Evolutionary conservation across 176 grass and related monocot species (phyloP), one percentile per base, ranked within the genome.

Genomic region (Carex myosuroides): DNA sequence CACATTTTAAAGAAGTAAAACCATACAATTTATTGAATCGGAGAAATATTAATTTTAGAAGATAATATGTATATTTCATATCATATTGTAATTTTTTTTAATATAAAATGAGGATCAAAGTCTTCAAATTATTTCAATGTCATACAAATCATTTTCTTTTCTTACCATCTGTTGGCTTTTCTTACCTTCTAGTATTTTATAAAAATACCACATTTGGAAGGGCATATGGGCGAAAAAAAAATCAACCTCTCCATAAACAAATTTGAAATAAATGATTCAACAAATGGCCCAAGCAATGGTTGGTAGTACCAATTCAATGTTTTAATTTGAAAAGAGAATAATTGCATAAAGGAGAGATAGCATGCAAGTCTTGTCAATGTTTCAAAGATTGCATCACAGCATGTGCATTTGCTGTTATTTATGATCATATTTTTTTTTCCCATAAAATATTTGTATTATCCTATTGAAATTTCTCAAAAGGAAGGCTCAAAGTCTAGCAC

Each of bases 341-440:
- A 26, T 26, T 53, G 70, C 44, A 74, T 1, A 12, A 73, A 13
- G 41, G n/a, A 2, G 3, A 46, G 71, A 75, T 4, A 75, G 54
- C 44, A 75, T 75, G 71, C 71, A 75, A 26, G 13, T 75, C 20
- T 29, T 54, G 54, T 75, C 71, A 53, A 75, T 75, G 71, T 75
- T 53, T 29, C 21, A 44, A 70, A 70, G 35, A 13, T 68, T 71
- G 70, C 42, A 74, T 24, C 70, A 53, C 42, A 75, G 71, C 42
- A 52, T 76, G 72, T 76, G 72, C 48, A 30, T 76, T 55, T 76
- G 11, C 48, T 76, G 22, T 30, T 14, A 32, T 76, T 48, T 55
- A 14, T 52, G 21, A 54, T 54, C 71, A 52, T 22, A 52, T 22
- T 11, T 72, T 46, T 2, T 22, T 52, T 52, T 46, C 0, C 10